Conservation (phyloP, 257 asterid genomes). For the Perilla frutescens region DNA sequence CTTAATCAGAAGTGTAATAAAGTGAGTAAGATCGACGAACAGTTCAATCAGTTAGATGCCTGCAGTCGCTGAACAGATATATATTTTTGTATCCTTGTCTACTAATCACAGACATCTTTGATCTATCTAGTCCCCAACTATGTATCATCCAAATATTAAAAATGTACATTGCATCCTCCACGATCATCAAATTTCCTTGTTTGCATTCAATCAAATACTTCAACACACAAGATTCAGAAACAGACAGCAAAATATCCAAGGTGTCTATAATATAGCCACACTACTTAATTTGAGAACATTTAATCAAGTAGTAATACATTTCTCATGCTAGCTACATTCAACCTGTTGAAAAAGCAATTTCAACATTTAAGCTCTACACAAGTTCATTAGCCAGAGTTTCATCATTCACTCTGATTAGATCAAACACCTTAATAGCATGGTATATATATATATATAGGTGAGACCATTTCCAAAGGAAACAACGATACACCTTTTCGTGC, state of each 20-base stretch:
- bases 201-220: conserved; percentile 8
- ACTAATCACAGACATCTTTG: neutral
- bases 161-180: neutral
- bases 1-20: neutral
- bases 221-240: neutral
- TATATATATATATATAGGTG: conserved; percentile 4
- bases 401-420: conserved; percentile 18
- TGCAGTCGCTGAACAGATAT: neutral
- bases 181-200: neutral
- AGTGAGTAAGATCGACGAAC: neutral
- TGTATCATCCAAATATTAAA: neutral
- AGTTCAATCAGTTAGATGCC: neutral
- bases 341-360: conserved; percentile 29
- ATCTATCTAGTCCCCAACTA: neutral
- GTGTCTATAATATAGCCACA: neutral
- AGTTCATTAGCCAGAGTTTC: conserved; percentile 18
- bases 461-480: conserved; percentile 42
- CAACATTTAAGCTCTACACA: conserved; percentile 28
- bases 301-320: conserved; percentile 24
- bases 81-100: neutral
- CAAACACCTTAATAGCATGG: conserved; percentile 26
- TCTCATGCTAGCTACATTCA: neutral
- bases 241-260: neutral
- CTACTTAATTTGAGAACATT: neutral
- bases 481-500: conserved; percentile 33